Evolutionary conservation across 805 yeast species (phyloP), one percentile per base, ranked within the genome.

Genomic region (Ogataea salicorniae): DNA sequence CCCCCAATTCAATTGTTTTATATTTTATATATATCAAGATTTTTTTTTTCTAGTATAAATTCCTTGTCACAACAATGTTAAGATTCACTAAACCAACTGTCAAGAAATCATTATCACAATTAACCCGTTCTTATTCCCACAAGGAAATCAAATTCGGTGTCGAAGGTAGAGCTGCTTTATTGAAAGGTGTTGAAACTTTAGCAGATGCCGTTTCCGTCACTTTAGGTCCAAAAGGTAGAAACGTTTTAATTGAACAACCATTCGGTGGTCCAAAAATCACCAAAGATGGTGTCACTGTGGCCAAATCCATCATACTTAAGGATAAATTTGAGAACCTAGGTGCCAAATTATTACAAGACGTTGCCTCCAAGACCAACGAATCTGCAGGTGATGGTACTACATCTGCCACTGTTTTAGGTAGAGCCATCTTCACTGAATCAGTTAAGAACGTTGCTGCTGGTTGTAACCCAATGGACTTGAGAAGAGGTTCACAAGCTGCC

Each of bases 381-480:
- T 79, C 86, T 60, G 97, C 98, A 52, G 99, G 99, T 73, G 99
- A 92, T 63, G 99, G 99, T 71, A 92, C 99, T 55, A 92, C 99
- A 36, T 85, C 96, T 40, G 97, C 98, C 59, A 94, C 98, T 42
- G 95, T 92, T 46, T 77, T 92, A 59, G 98, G 97, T 58, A 87
- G 96, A 70, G 85, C 96, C 49, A 92, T 92, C 59, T 88, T 92
- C 75, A 84, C 96, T 51, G 97, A 94, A 72, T 81, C 95, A 31
- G 95, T 92, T 52, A 90, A 89, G 78, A 89, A 89, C 64, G 99
- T 94, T 40, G 97, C 98, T 52, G 97, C 98, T 48, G 99, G 99
- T 52, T 91, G 97, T 73, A 94, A 92, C 76, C 98, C 99, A 61
- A 91, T 90, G 94, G 98, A 92, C 63, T 79, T 92, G 66, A 87